A percentile compares a stretch with the other conserved stretches of the same genome.
Evolutionary conservation across 2,329 filamentous ascomycete genomes (phyloP).

Genomic region (Fonsecaea pugnacius): DNA sequence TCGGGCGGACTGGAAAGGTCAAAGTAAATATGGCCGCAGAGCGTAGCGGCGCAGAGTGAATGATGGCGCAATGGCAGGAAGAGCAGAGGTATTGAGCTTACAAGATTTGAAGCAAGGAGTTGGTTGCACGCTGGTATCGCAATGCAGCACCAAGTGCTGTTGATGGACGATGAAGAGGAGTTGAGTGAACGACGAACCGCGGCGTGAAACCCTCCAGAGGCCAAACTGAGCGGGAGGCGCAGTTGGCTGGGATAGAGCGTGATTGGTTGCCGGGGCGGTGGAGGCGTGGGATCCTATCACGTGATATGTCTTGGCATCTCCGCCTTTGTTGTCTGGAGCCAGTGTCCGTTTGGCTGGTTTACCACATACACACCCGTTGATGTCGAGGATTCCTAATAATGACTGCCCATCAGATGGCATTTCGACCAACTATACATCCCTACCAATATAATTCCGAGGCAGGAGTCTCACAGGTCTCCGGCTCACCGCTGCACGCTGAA

Average conservation of each 20-base stretch:
- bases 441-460: neutral
- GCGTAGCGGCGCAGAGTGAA: constrained; percentile 5
- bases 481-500: constrained; percentile 29
- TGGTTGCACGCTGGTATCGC: constrained; percentile 23
- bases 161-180: constrained; percentile 23
- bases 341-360: too few relatives aligned
- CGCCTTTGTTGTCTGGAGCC: neutral
- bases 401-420: neutral
- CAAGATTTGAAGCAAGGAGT: constrained; percentile 29
- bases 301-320: constrained; percentile 9
- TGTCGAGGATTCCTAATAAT: neutral
- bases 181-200: constrained; percentile 17
- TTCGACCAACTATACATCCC: neutral
- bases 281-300: neutral
- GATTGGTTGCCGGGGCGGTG: constrained; percentile 9
- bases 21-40: constrained; percentile 21
- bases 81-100: constrained; percentile 31
- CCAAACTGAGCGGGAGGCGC: constrained; percentile 8
- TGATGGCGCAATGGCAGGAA: constrained; percentile 14
- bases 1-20: constrained; percentile 18
- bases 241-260: constrained; percentile 1
- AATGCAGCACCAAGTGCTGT: constrained; percentile 26
- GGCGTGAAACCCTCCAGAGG: constrained; percentile 19
- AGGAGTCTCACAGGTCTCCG: neutral
- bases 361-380: neutral